Conservation (phyloP, 164 flowering plant genomes). For the Liriodendron chinense region DNA sequence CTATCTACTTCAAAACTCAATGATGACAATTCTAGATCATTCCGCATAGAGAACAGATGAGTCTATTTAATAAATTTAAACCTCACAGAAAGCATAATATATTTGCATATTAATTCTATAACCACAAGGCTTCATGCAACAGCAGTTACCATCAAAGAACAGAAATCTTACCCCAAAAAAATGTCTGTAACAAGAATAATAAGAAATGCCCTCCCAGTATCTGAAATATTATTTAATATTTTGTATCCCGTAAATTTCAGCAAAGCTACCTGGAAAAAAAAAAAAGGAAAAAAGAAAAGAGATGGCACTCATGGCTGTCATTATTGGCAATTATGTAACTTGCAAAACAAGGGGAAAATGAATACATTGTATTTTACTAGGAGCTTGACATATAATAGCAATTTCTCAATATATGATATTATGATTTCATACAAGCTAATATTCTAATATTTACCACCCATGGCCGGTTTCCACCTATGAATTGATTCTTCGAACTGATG, state of each 20-base stretch:
- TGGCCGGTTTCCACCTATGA: too few species aligned
- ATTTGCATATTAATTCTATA: not conserved
- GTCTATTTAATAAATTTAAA: not conserved
- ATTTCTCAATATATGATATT: too few species aligned
- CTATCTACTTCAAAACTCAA: not conserved
- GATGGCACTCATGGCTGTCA: too few species aligned
- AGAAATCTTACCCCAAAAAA: slow-evolving; percentile 70
- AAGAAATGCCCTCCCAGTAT: slow-evolving; percentile 92
- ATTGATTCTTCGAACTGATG: too few species aligned
- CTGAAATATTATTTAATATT: slow-evolving; percentile 74
- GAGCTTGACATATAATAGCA: too few species aligned
- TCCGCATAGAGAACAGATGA: too few species aligned
- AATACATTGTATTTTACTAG: too few species aligned
- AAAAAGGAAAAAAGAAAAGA: slow-evolving; percentile 7
- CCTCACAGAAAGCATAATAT: not conserved
- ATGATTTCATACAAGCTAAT: too few species aligned
- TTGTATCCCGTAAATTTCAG: slow-evolving; percentile 96
- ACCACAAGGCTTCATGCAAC: not conserved
- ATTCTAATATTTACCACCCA: too few species aligned
- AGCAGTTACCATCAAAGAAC: slow-evolving; percentile 6
- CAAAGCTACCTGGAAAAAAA: slow-evolving; percentile 80
- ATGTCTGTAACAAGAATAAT: slow-evolving; percentile 88
- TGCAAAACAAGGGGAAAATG: too few species aligned
- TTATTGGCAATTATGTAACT: too few species aligned
- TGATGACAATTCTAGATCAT: not conserved